These are phyloP conservation scores for Leishmania turanica DNA, from an alignment of 208 protist genomes.

Conservation along the genomic window DNA sequence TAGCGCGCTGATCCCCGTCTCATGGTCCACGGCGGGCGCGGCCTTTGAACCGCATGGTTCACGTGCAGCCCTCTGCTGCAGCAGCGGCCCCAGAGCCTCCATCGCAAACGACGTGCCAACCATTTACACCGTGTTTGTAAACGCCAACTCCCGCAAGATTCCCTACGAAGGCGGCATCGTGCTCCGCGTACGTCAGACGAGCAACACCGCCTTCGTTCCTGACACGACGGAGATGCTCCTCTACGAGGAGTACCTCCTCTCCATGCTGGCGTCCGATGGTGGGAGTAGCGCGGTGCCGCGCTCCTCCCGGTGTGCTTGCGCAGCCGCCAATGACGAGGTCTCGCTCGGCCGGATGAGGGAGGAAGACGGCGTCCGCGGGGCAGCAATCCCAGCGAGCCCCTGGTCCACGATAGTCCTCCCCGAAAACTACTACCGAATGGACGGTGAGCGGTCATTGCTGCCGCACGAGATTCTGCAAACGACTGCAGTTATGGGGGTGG, in stretches of 20 bases:
- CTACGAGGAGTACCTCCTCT: conserved; percentile 71
- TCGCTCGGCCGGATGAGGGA: background rate
- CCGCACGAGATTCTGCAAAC: conserved; percentile 55
- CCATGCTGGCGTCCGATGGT: conserved; percentile 42
- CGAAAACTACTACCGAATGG: conserved; percentile 47
- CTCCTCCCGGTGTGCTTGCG: background rate
- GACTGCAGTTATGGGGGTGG: conserved; percentile 42
- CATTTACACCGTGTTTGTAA: conserved; percentile 59
- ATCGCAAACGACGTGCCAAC: conserved; percentile 22
- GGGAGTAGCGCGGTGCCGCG: conserved; percentile 39
- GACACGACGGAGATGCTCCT: conserved; percentile 44
- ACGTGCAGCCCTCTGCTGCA: background rate
- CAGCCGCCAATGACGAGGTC: background rate
- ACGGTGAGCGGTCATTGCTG: conserved; percentile 64
- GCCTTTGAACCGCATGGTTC: conserved; percentile 21
- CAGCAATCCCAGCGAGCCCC: conserved; percentile 15
- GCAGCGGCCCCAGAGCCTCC: background rate
- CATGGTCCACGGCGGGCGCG: conserved; percentile 30
- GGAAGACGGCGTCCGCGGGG: background rate
- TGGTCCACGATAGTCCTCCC: conserved; percentile 10
- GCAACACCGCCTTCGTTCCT: conserved; percentile 24
- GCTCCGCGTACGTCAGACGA: conserved; percentile 26
- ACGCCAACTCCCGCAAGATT: conserved; percentile 55
- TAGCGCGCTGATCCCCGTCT: conserved; percentile 45
- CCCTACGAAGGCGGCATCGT: conserved; percentile 52